phyloP scores from a whole-genome alignment of 306 rosid genomes.

The Cajanus cajan region DNA sequence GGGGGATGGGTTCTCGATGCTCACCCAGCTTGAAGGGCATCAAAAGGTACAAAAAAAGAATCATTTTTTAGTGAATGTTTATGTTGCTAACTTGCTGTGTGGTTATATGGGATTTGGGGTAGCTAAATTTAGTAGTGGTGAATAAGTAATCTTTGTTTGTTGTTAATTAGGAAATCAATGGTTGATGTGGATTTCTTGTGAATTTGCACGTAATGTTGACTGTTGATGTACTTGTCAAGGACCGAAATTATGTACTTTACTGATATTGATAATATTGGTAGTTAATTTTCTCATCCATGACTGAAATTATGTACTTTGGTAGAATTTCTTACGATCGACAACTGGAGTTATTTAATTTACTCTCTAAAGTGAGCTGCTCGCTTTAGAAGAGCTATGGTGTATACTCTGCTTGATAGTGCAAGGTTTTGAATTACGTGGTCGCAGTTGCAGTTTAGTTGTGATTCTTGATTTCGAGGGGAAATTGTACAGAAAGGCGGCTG shows the following conservation, averaged over 20 bases:
- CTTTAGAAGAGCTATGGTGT: background rate
- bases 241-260: background rate
- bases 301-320: too few species aligned
- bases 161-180: background rate
- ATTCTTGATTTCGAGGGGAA: background rate
- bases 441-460: background rate
- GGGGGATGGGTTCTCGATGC: slow-evolving; percentile 76
- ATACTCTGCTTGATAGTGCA: background rate
- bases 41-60: slow-evolving; percentile 47
- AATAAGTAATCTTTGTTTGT: background rate
- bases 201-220: background rate
- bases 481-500: background rate
- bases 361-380: background rate
- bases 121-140: background rate
- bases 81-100: background rate
- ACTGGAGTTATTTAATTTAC: background rate
- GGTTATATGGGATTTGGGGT: background rate
- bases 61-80: background rate
- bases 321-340: background rate
- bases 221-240: background rate
- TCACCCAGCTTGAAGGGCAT: slow-evolving; percentile 93
- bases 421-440: background rate
- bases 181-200: background rate
- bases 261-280: background rate
- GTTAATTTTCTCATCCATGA: background rate